A percentile compares a stretch with the other conserved stretches of the same genome.
These are phyloP conservation scores for Arthrocladium fulminans DNA, from an alignment of 2,329 filamentous ascomycete genomes.

Conservation along the genomic window DNA sequence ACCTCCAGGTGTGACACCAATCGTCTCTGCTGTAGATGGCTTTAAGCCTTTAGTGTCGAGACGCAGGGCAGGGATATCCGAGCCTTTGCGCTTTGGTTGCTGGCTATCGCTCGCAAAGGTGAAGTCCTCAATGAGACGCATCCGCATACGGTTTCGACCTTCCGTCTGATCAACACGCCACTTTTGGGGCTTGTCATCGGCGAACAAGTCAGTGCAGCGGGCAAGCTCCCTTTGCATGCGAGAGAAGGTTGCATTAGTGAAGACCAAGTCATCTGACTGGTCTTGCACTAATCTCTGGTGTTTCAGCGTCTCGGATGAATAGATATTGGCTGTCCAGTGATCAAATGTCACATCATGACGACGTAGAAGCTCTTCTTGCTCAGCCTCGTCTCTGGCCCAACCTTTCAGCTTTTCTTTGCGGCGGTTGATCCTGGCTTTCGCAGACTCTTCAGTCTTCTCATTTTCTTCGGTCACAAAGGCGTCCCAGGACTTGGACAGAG, in stretches of 20 bases:
- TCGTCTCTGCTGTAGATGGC: conserved; percentile 35
- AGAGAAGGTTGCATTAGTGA: conserved; percentile 64
- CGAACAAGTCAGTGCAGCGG: conserved; percentile 73
- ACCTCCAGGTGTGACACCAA: conserved; percentile 29
- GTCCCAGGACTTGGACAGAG: conserved; percentile 76
- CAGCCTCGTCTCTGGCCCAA: conserved; percentile 64
- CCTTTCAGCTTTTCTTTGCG: conserved; percentile 72
- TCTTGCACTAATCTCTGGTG: conserved; percentile 84
- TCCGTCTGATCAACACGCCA: conserved; percentile 96
- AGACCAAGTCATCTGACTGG: conserved; percentile 79
- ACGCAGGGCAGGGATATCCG: conserved; percentile 40
- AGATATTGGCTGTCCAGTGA: conserved; percentile 93
- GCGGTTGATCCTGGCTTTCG: conserved; percentile 59
- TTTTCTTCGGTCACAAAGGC: conserved; percentile 80
- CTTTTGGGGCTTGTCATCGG: conserved; percentile 54
- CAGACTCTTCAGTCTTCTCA: conserved; percentile 64
- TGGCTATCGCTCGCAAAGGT: conserved; percentile 43
- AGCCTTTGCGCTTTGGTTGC: conserved; percentile 71
- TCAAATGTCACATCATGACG: conserved; percentile 81
- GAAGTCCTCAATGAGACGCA: conserved; percentile 70
- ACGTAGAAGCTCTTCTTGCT: conserved; percentile 61
- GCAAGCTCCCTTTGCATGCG: conserved; percentile 71
- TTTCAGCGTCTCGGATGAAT: conserved; percentile 82
- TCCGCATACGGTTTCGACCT: conserved; percentile 86
- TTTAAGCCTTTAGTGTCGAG: conserved; percentile 38